Base-by-base conservation (phyloP, 2,329 filamentous ascomycete genomes). In the Sarocladium strictum region DNA sequence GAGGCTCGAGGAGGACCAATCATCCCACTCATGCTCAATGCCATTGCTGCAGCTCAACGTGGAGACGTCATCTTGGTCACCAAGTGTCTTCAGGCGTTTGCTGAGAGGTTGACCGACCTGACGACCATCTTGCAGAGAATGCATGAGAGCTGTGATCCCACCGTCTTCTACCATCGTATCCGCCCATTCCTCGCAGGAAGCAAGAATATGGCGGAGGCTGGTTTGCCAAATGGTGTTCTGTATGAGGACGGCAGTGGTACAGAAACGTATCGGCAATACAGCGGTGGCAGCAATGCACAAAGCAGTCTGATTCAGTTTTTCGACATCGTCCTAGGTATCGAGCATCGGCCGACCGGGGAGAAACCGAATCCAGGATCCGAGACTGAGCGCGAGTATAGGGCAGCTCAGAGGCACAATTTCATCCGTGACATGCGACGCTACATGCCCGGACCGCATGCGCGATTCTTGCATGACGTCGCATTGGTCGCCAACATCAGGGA, bases 241-340 rank as follows among this genome's bases (percentile, higher is more conserved):
- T 97, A 97, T 67, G 91, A 97, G 61, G 83, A 90, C 59, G 90
- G 87, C 19, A 83, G 81, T 11, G 86, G 84, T 24, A 76, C 74
- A 12, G 78, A 84, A 29, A 74, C 79, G 3, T 96, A 90, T 67
- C 85, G 87, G 26, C 89, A 97, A 65, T 96, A 91, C 68, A 89
- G 89, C 58, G 94, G 94, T 38, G 94, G 94, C 27, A 97, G 91
- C 72, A 97, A 99, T 65, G 94, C 94, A 0, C 94, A 99, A 71
- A 96, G 90, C 76, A 97, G 92, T 56, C 76, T 97, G 57, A 94
- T 99, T 58, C 94, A 99, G 63, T 97, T 97, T 75, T 97, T 97
- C 65, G 94, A 99, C 68, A 84, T 97, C 51, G 85, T 90, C 1
- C 82, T 99, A 2, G 91, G 91, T 41, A 82, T 99, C 53, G 86